Evolutionary conservation across 2,329 filamentous ascomycete species (phyloP), one percentile per base, ranked within the genome.

Genomic region (Aspergillus udagawae): DNA sequence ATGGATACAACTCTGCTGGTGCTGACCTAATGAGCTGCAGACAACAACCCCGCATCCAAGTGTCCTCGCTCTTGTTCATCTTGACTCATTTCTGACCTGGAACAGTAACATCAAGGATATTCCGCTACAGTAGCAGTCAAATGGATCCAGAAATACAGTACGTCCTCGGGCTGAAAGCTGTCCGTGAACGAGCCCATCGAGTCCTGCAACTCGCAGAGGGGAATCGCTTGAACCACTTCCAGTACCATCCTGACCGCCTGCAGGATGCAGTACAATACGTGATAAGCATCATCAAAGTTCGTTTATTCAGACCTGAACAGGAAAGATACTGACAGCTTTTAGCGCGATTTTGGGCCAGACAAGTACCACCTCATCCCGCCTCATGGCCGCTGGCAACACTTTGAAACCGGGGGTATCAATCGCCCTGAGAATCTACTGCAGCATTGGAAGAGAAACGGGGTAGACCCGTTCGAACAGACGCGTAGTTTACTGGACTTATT

Each of bases 341-440:
- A 82, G 80, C 77, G 80, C 20, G 80, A 82, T 60, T 82, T 79
- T 58, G 80, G 80, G 0, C 80, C 80, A 0, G 73, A 80, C 58
- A 73, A 68, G 20, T 80, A 70, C 60, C 57, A 77, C 51, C 65
- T 71, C 0, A 84, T 84, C 52, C 82, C 82, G 0, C 80, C 81
- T 9, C 82, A 84, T 60, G 83, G 77, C 8, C 78, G 84, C 47
- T 86, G 84, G 81, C 84, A 86, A 65, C 84, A 87, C 70, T 86
- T 86, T 61, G 80, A 85, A 14, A 79, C 85, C 42, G 83, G 83
- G 9, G 77, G 77, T 14, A 71, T 82, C 28, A 73, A 79, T 42
- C 81, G 84, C 35, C 70, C 85, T 7, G 70, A 74, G 6, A 66
- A 73, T 6, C 66, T 84, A 2, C 69, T 82, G 3, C 65, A 75